Conservation (phyloP, 495 filamentous ascomycete species). For the Apodospora peruviana region DNA sequence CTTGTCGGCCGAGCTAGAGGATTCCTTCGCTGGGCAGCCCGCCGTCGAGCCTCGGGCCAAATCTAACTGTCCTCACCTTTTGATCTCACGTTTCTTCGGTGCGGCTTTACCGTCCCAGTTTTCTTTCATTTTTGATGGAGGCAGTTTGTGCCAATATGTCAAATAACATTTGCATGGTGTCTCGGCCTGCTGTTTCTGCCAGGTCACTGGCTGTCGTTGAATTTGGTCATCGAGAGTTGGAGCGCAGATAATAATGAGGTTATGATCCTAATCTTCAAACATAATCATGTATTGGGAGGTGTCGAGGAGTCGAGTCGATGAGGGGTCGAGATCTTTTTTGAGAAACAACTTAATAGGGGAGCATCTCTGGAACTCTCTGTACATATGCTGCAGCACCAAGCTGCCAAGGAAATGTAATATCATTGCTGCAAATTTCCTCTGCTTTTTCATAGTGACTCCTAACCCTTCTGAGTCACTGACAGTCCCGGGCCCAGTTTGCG, state of each 20-base stretch:
- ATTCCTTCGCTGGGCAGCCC: constrained; percentile 18
- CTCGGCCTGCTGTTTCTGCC: constrained; percentile 1
- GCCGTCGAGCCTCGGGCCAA: constrained; percentile 1
- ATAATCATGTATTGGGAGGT: constrained; percentile 14
- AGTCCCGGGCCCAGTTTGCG: too few species aligned
- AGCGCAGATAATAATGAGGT: constrained; percentile 16
- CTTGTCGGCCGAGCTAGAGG: constrained; percentile 3
- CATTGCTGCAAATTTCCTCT: background rate
- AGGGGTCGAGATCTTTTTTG: constrained; percentile 17
- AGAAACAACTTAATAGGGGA: constrained; percentile 19
- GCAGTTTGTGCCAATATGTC: constrained; percentile 14
- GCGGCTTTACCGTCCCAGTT: constrained; percentile 5
- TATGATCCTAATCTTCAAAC: constrained; percentile 15
- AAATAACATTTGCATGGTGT: constrained; percentile 21
- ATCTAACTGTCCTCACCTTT: background rate
- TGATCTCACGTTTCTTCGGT: background rate
- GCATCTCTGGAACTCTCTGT: constrained; percentile 21
- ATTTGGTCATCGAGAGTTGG: constrained; percentile 12
- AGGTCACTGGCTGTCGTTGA: constrained; percentile 3
- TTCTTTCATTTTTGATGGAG: constrained; percentile 10
- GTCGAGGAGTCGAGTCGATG: constrained; percentile 9
- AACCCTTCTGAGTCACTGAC: too few species aligned
- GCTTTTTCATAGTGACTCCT: background rate
- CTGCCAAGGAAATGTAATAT: constrained; percentile 3
- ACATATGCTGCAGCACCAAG: constrained; percentile 11